Evolutionary conservation across 768 basidiomycete genomes (phyloP), one percentile per base, ranked within the genome.

Genomic region (Naganishia vaughanmartiniae): DNA sequence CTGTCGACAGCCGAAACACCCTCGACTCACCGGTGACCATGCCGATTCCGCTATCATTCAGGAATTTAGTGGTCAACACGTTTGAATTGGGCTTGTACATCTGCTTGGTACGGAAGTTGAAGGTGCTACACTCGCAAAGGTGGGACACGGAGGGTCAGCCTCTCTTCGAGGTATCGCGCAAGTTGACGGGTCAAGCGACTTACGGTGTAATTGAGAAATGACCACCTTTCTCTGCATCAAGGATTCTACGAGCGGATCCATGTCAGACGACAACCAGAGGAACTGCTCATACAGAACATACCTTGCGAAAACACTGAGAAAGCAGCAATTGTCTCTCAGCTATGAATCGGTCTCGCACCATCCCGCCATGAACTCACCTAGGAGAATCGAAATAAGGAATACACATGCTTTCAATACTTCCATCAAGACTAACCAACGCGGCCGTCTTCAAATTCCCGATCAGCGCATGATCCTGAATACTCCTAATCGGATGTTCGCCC

Each of bases 381-480:
- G 93, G 93, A 1, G 92, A 93, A 81, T 96, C 93, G 78, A 96
- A 95, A 83, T 93, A 85, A 0, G 93, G 93, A 31, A 94, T 86
- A 76, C 93, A 96, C 80, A 93, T 93, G 72, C 89, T 91, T 80
- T 95, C 93, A 75, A 82, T 80, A n/a, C 77, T 78, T 11, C 81
- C 82, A 56, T 80, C 79, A 73, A 95, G 53, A 14, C 74, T 76
- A 58, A 82, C 72, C 33, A 80, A 46, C 1, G 81, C 81, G 11
- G 81, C 81, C 1, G 80, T 81, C 56, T 72, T 58, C 30, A 82
- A 71, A 66, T 81, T 80, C 2, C 81, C 81, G 65, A 82, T 80
- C 57, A 82, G 68, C 0, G 81, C 81, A 74, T 82, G 78, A 60
- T 82, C 76, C 76, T 81, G 77, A 54, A 80, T 80, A 39, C 76